phyloP scores from a whole-genome alignment of 2,329 filamentous ascomycete genomes.

The Coniochaeta sp. region DNA sequence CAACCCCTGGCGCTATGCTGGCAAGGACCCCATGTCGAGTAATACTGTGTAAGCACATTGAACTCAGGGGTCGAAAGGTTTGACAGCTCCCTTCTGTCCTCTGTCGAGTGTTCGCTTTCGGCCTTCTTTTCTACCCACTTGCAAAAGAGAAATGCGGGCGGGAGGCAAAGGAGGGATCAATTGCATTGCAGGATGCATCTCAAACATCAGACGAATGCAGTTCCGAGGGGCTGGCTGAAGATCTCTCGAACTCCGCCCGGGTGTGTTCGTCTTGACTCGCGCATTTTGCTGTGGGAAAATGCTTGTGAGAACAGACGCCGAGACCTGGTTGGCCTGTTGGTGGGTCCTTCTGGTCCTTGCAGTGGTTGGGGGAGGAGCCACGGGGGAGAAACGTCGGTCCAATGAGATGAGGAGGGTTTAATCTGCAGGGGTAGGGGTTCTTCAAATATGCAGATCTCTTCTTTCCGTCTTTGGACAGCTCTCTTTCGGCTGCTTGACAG shows the following conservation, averaged over 20 bases:
- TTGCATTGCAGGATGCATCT: neutral
- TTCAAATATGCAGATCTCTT: conserved; percentile 5
- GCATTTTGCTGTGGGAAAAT: too few relatives aligned
- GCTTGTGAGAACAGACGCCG: neutral
- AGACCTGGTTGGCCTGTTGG: too few relatives aligned
- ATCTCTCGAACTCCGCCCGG: too few relatives aligned
- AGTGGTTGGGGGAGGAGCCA: too few relatives aligned
- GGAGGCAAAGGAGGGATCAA: neutral
- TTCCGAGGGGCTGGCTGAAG: neutral
- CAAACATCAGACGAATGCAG: neutral
- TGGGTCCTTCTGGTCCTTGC: too few relatives aligned
- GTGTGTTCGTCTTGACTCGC: too few relatives aligned
- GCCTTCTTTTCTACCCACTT: neutral
- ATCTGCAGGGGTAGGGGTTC: neutral
- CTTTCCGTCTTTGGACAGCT: neutral
- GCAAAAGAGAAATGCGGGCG: neutral
- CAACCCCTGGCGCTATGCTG: neutral
- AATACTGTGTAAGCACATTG: neutral
- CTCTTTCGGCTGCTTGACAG: neutral
- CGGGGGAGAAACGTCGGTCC: neutral
- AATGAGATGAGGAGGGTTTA: neutral
- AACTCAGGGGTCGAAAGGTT: neutral
- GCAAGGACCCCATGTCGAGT: neutral
- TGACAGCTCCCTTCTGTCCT: conserved; percentile 1
- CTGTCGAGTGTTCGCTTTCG: too few relatives aligned